These are phyloP conservation scores for Lophiotrema nucula DNA, from an alignment of 495 filamentous ascomycete species.

Conservation along the genomic window DNA sequence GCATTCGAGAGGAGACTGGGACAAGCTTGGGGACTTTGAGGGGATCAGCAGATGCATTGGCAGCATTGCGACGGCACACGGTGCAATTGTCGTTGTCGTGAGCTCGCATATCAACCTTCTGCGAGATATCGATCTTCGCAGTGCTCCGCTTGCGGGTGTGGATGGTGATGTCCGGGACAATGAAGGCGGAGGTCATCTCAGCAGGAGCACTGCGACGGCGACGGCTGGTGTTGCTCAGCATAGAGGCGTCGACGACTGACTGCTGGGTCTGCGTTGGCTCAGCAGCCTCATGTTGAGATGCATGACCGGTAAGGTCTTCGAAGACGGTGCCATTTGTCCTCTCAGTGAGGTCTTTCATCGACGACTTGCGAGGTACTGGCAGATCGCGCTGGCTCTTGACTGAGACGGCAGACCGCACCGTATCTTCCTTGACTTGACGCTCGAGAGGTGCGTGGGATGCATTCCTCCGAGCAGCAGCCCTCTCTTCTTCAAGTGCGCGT, in stretches of 20 bases:
- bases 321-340: slow-evolving; percentile 23
- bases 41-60: slow-evolving; percentile 50
- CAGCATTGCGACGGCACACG: slow-evolving; percentile 63
- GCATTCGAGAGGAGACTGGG: slow-evolving; percentile 68
- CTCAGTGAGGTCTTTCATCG: slow-evolving; percentile 37
- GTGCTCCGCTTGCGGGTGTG: slow-evolving; percentile 14
- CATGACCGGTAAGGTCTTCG: slow-evolving; percentile 28
- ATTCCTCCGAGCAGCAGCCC: slow-evolving; percentile 10
- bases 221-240: slow-evolving; percentile 39
- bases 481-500: slow-evolving; percentile 40
- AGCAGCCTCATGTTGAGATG: slow-evolving; percentile 16
- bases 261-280: slow-evolving; percentile 29
- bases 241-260: slow-evolving; percentile 23
- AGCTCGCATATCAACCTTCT: slow-evolving; percentile 31
- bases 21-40: slow-evolving; percentile 65
- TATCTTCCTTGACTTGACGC: slow-evolving; percentile 23
- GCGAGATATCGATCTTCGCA: slow-evolving; percentile 1
- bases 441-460: slow-evolving; percentile 9
- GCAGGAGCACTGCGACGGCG: slow-evolving; percentile 43
- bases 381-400: slow-evolving; percentile 15
- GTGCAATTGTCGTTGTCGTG: slow-evolving; percentile 72
- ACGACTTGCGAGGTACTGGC: slow-evolving; percentile 37
- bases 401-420: slow-evolving; percentile 21
- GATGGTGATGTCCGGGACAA: slow-evolving; percentile 65
- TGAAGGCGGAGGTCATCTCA: slow-evolving; percentile 82